These are phyloP conservation scores for Penicillium crustosum DNA, from an alignment of 2,329 filamentous ascomycete species.

Conservation along the genomic window DNA sequence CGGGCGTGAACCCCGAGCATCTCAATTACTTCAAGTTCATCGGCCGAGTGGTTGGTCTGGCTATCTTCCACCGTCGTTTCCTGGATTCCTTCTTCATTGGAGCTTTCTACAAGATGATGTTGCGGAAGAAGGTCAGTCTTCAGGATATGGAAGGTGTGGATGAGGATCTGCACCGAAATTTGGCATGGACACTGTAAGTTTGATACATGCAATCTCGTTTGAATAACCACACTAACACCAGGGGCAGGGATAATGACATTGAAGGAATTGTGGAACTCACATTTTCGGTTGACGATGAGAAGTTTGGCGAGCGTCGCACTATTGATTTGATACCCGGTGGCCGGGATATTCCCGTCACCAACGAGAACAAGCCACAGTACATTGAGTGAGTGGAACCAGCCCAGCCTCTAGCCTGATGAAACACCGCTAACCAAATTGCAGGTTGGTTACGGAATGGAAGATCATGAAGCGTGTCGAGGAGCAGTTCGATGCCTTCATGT, in stretches of 20 bases:
- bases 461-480: conserved; percentile 98
- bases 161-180: conserved; percentile 91
- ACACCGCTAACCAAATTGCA: conserved; percentile 29
- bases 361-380: conserved; percentile 99
- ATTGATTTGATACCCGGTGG: conserved; percentile 92
- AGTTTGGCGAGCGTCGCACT: conserved; percentile 90
- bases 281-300: conserved; percentile 95
- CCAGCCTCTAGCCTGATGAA: background rate
- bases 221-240: conserved; percentile 20
- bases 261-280: conserved; percentile 92
- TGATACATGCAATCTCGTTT: background rate
- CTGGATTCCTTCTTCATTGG: conserved; percentile 99
- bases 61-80: conserved; percentile 97
- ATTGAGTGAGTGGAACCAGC: conserved; percentile 66
- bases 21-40: conserved; percentile 99
- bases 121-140: conserved; percentile 86
- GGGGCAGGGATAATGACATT: conserved; percentile 80
- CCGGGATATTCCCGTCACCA: conserved; percentile 90
- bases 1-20: conserved; percentile 98
- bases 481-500: conserved; percentile 97
- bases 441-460: conserved; percentile 96
- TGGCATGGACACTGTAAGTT: conserved; percentile 85
- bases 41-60: conserved; percentile 90
- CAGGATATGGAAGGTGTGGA: conserved; percentile 99
- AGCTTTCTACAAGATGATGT: conserved; percentile 98